Evolutionary conservation across 2,329 filamentous ascomycete species (phyloP).

Genomic region (Teratosphaeria epicoccoides): DNA sequence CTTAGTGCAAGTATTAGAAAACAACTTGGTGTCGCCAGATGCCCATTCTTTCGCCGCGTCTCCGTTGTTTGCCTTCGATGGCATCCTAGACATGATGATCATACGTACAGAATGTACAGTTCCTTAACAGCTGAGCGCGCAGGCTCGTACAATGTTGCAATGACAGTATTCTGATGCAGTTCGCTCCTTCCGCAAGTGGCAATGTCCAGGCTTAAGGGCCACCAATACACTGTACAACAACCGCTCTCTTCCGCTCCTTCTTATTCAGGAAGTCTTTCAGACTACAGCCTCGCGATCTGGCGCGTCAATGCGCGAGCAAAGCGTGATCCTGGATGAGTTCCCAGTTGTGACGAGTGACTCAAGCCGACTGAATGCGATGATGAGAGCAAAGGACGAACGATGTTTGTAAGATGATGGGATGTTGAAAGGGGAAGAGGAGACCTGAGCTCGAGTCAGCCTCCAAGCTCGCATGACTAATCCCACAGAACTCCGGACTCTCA

Average conservation of each 20-base stretch:
- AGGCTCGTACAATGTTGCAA: background rate
- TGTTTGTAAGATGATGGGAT: background rate
- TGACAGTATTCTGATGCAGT: background rate
- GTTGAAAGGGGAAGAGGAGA: background rate
- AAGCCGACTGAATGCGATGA: no score
- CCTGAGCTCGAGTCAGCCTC: background rate
- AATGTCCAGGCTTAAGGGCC: background rate
- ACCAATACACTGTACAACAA: background rate
- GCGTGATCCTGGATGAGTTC: background rate
- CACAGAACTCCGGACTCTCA: background rate
- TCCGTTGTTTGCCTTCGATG: background rate
- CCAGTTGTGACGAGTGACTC: no score
- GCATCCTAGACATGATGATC: background rate
- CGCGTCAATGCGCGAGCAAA: background rate
- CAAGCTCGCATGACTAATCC: background rate
- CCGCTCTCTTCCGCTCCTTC: background rate
- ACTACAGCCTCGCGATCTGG: background rate
- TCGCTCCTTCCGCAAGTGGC: background rate
- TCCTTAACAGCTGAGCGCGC: background rate
- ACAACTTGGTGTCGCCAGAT: background rate
- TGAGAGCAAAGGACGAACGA: no score
- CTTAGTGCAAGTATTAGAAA: background rate
- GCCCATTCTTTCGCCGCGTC: background rate
- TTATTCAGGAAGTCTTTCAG: background rate
- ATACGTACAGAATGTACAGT: slow-evolving; percentile 1